Evolutionary conservation across 1,284 basidiomycete genomes (phyloP).

Genomic region (Xerocomus cyaneibrunnescens): DNA sequence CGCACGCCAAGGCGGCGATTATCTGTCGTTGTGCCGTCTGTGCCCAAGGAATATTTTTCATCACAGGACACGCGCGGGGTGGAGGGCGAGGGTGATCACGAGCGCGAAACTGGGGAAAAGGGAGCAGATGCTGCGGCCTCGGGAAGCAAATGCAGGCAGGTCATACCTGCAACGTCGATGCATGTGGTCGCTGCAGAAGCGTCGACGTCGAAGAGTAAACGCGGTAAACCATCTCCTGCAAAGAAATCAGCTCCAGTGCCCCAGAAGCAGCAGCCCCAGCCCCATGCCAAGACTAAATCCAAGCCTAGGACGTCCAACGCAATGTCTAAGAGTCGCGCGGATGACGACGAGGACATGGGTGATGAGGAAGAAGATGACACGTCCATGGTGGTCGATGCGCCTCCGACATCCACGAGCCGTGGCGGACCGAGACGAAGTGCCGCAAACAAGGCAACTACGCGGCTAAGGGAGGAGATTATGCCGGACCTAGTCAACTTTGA

Average conservation of each 20-base stretch:
- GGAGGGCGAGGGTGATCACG: background rate
- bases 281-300: constrained; percentile 7
- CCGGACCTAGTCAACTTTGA: constrained; percentile 71
- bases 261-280: constrained; percentile 7
- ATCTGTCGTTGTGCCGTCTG: constrained; percentile 30
- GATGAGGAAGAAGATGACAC: background rate
- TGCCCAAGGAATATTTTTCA: constrained; percentile 31
- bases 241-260: background rate
- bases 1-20: constrained; percentile 21
- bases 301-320: constrained; percentile 3
- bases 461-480: constrained; percentile 68
- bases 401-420: constrained; percentile 14
- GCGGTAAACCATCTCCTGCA: constrained; percentile 10
- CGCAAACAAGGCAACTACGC: constrained; percentile 62
- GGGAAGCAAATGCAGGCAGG: background rate
- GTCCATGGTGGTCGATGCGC: constrained; percentile 13
- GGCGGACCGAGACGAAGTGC: constrained; percentile 51
- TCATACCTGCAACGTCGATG: constrained; percentile 13
- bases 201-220: constrained; percentile 21
- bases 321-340: background rate
- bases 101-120: background rate
- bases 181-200: constrained; percentile 20
- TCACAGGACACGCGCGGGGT: constrained; percentile 13
- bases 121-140: background rate
- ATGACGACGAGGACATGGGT: background rate